Base-by-base conservation (phyloP, 2,329 filamentous ascomycete species). In the Stagonosporopsis chrysanthemi region DNA sequence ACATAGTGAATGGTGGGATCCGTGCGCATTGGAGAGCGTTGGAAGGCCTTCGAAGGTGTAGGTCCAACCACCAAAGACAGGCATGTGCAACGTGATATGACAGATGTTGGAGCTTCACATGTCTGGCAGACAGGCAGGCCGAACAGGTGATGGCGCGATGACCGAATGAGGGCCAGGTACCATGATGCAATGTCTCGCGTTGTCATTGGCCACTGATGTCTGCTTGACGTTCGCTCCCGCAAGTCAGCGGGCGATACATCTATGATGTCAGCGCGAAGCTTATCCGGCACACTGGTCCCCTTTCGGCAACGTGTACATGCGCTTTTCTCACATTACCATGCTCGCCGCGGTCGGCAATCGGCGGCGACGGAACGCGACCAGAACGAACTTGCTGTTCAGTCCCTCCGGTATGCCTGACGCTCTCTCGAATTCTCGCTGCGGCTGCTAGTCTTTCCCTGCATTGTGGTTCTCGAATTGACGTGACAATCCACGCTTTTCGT, bases 191-290 rank as follows among this genome's bases (percentile, higher is more conserved):
- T 36, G 24, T 9, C 17, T 33, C 35, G 51, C 39, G 38, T 28
- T 17, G 33, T 28, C 12, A 57, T 52, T 57, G 48, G 48, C 28
- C 26, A 17, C 43, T 35, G n/a, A 15, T 39, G 28, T 26, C 29
- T 24, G 38, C 39, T 52, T 26, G 33, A 52, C 48, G 48, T 57
- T 52, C 48, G 43, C 43, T 28, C 19, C 24, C 54, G 41, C 47
- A 43, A 36, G n/a, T 15, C 31, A 33, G 49, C 50, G 40, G 14
- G 31, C 39, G 14, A 42, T 40, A 53, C 65, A 55, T 71, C 54
- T 60, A 58, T 74, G 71, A 74, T 70, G 70, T 72, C 63, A 67
- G 50, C 15, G 19, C 15, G 47, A 66, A 55, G 61, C 68, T 66
- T 65, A 52, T 11, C n/a, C 5, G 6, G 4, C 33, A 58, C 46